Base-by-base conservation (phyloP, 257 asterid species). In the Lavandula angustifolia region DNA sequence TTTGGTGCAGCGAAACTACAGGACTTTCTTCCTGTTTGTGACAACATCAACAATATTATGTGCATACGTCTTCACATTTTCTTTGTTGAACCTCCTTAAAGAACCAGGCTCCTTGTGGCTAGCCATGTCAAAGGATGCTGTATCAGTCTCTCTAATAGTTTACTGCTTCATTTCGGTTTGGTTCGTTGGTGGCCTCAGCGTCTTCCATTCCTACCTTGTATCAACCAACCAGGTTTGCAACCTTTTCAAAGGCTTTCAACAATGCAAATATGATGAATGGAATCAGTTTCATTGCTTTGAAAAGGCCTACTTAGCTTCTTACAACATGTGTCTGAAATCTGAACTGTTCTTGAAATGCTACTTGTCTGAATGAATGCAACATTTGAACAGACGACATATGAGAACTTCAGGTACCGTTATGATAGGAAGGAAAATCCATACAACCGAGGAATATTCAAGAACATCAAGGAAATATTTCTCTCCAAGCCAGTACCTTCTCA, bases 181-280 rank as follows among this genome's bases (percentile, higher is more conserved):
- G 97, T 92, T 92, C 17, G 95, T 92, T 14, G 97, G 97, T 16
- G 99, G 97, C 31, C 94, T 89, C 14, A 89, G 84, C 35, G 84
- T 82, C 66, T 85, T 92, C 62, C 97, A 92, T 77, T 75, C 78
- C 46, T 92, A 85, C 71, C 96, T 92, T 37, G 83, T 89, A 60
- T 79, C 82, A 75, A 89, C 95, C 47, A 92, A 92, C 76, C 95
- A 89, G 95, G 98, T 91, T 54, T 66, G 72, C 38, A 54, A 37
- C 27, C 67, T 63, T 41, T 54, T 61, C 7, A 14, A 33, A 1
- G 40, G 37, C 27, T 54, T 9, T 29, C 41, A 22, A 46, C 38
- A 22, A 37, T 54, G 46, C 44, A 40, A 33, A 53, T 11, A 29
- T 29, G 40, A 53, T 35, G 13, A 14, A 29, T n/a, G 42, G 29